These are phyloP conservation scores for Fraxinus pennsylvanica DNA, from an alignment of 257 asterid genomes.

Conservation along the genomic window DNA sequence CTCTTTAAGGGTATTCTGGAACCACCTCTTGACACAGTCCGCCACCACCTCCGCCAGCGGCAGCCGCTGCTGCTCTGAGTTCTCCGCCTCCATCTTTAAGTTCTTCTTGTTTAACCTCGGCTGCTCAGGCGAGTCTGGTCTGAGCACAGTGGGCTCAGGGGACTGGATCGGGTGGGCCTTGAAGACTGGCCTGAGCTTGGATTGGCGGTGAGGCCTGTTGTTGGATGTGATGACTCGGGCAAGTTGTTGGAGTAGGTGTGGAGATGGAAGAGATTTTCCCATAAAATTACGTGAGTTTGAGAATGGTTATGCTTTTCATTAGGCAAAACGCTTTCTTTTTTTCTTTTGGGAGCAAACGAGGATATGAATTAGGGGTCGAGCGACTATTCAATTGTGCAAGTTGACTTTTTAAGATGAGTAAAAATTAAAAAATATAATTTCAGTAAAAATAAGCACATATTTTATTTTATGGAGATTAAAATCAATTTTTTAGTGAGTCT, in stretches of 20 bases:
- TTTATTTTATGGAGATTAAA: no score
- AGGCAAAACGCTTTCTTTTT: neutral
- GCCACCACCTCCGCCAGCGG: slow-evolving; percentile 86
- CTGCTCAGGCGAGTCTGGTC: slow-evolving; percentile 26
- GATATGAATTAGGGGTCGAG: no score
- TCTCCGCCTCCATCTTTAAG: slow-evolving; percentile 57
- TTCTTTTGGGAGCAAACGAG: no score
- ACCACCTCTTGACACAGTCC: slow-evolving; percentile 88
- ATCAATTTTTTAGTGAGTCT: no score
- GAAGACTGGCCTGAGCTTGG: slow-evolving; percentile 48
- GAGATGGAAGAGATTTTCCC: slow-evolving; percentile 73
- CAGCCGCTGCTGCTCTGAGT: slow-evolving; percentile 48
- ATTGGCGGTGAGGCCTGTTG: slow-evolving; percentile 38
- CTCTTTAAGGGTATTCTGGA: slow-evolving; percentile 82
- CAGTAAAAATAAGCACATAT: no score
- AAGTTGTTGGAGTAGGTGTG: slow-evolving; percentile 53
- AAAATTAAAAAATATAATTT: no score
- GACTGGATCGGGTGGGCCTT: slow-evolving; percentile 38
- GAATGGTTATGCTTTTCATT: neutral
- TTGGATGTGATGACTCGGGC: slow-evolving; percentile 52
- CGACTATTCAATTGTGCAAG: no score
- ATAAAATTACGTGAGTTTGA: slow-evolving; percentile 24
- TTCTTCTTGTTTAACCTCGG: slow-evolving; percentile 13
- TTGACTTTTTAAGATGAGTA: no score
- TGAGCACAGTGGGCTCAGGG: slow-evolving; percentile 31